Evolutionary conservation across 805 yeast genomes (phyloP).

Genomic region (Yamadazyma paraphyllophila): DNA sequence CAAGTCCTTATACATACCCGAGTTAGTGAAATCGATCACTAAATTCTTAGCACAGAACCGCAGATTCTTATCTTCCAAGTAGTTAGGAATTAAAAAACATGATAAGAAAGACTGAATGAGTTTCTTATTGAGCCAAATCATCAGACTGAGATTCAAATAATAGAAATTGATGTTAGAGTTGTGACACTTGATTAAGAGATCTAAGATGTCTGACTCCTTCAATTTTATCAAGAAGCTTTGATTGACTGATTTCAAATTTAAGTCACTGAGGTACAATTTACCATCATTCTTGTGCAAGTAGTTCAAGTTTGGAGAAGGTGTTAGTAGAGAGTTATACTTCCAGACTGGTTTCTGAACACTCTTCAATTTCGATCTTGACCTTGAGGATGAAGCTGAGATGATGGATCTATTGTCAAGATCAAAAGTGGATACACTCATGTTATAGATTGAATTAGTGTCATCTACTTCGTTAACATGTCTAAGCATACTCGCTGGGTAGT

Average conservation of each 20-base stretch:
- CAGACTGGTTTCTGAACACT: conserved; percentile 23
- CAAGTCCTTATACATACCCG: conserved; percentile 44
- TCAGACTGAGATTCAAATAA: conserved; percentile 41
- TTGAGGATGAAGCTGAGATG: conserved; percentile 5
- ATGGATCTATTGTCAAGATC: conserved; percentile 13
- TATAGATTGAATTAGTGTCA: conserved; percentile 15
- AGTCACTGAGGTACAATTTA: conserved; percentile 37
- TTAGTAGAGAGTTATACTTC: conserved; percentile 38
- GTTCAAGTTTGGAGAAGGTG: conserved; percentile 36
- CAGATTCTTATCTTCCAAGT: conserved; percentile 5
- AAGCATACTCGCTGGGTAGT: conserved; percentile 32
- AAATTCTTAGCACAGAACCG: conserved; percentile 17
- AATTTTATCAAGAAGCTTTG: conserved; percentile 26
- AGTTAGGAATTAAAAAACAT: conserved; percentile 19
- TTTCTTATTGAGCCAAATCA: conserved; percentile 48
- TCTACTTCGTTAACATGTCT: conserved; percentile 11
- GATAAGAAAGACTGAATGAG: conserved; percentile 35
- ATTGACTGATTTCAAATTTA: conserved; percentile 40
- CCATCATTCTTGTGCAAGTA: conserved; percentile 32
- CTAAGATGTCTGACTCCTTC: conserved; percentile 33
- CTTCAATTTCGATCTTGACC: conserved; percentile 1
- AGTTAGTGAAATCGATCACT: conserved; percentile 37
- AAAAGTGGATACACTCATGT: conserved; percentile 5
- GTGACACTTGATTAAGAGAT: conserved; percentile 26
- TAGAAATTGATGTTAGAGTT: conserved; percentile 23